Conservation (phyloP, 768 basidiomycete species). For the Rubroboletus satanas region DNA sequence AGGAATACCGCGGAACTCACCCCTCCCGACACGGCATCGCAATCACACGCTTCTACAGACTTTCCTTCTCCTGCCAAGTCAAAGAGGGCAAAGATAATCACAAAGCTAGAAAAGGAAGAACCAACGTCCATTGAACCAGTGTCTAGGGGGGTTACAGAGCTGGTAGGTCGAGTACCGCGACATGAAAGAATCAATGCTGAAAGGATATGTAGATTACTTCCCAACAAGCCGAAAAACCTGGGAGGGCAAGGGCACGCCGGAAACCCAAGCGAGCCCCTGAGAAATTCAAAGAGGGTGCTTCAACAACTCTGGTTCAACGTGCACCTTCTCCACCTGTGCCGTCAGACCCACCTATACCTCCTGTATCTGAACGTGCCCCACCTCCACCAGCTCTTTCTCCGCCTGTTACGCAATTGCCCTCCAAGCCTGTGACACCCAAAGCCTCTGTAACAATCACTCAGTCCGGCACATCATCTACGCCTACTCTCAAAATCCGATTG, state of each 20-base stretch:
- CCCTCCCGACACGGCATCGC: slow-evolving; percentile 9
- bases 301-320: slow-evolving; percentile 4
- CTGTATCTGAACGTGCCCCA: slow-evolving; percentile 11
- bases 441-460: slow-evolving; percentile 35
- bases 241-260: slow-evolving; percentile 21
- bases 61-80: slow-evolving; percentile 25
- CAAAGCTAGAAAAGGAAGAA: slow-evolving; percentile 29
- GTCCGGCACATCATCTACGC: slow-evolving; percentile 30
- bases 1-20: slow-evolving; percentile 16
- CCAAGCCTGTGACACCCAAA: slow-evolving; percentile 31
- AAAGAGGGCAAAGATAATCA: slow-evolving; percentile 28
- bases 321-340: slow-evolving; percentile 13
- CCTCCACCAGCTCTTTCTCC: slow-evolving; percentile 3
- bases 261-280: slow-evolving; percentile 16
- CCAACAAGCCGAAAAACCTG: slow-evolving; percentile 13
- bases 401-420: slow-evolving; percentile 7
- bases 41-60: slow-evolving; percentile 15
- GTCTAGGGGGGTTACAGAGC: not conserved
- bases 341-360: slow-evolving; percentile 14
- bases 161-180: slow-evolving; percentile 15
- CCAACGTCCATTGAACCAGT: slow-evolving; percentile 4
- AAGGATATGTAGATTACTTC: slow-evolving; percentile 6
- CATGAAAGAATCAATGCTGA: slow-evolving; percentile 1
- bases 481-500: slow-evolving; percentile 34
- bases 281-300: slow-evolving; percentile 17